phyloP scores from a whole-genome alignment of 768 basidiomycete genomes.

The Epithele typhae region DNA sequence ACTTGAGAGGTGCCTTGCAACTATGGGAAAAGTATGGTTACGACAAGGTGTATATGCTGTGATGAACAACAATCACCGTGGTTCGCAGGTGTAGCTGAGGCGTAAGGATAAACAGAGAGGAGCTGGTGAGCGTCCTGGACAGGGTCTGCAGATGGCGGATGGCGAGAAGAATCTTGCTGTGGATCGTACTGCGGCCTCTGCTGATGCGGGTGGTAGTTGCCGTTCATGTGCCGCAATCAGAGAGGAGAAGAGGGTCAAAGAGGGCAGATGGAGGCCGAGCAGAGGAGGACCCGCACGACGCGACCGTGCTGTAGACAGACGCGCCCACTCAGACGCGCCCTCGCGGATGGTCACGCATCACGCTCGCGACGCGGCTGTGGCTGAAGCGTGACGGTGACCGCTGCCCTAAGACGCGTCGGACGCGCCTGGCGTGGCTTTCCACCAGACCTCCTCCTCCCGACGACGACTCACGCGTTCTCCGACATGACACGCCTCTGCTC shows the following conservation, averaged over 20 bases:
- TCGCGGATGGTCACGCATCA: too few relatives aligned
- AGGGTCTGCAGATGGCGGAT: conserved; percentile 35
- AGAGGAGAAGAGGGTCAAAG: neutral
- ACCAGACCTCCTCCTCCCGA: conserved; percentile 6
- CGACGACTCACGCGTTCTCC: conserved; percentile 13
- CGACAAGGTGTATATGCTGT: conserved; percentile 16
- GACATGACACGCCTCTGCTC: neutral
- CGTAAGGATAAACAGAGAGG: conserved; percentile 65
- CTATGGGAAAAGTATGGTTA: conserved; percentile 36
- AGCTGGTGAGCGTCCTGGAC: conserved; percentile 67
- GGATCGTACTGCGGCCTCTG: neutral
- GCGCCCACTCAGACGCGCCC: too few relatives aligned
- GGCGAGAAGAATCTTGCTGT: conserved; percentile 1
- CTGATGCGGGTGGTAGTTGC: conserved; percentile 1
- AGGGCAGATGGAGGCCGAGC: neutral
- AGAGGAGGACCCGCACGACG: too few relatives aligned
- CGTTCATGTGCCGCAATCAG: conserved; percentile 10
- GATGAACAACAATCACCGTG: conserved; percentile 50
- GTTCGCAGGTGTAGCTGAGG: conserved; percentile 71
- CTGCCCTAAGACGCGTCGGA: too few relatives aligned
- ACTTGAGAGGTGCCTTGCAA: conserved; percentile 59
- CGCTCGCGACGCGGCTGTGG: too few relatives aligned
- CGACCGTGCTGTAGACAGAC: too few relatives aligned
- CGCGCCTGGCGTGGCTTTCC: too few relatives aligned
- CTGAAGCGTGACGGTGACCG: too few relatives aligned